Conservation (phyloP, 805 yeast genomes). For the Saccharomyces kudriavzevii region DNA sequence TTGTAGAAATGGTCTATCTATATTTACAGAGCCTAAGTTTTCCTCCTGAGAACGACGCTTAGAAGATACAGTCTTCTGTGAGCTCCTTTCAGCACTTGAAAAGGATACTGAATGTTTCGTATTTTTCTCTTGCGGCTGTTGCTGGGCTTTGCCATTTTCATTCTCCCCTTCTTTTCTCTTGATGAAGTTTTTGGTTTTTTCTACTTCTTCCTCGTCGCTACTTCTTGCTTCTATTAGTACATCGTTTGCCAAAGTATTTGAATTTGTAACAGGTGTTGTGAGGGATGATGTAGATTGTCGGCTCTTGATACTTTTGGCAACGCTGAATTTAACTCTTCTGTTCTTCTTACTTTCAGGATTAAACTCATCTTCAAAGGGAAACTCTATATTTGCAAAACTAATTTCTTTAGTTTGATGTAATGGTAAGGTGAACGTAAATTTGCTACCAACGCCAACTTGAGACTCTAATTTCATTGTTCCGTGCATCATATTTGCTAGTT, state of each 20-base stretch:
- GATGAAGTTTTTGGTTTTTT: conserved; percentile 1
- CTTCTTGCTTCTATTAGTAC: not conserved
- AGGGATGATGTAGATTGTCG: conserved; percentile 17
- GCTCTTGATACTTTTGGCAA: conserved; percentile 20
- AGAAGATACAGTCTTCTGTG: not conserved
- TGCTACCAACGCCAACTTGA: conserved; percentile 73
- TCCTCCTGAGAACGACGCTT: not conserved
- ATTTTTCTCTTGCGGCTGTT: not conserved
- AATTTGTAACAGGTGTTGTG: conserved; percentile 3
- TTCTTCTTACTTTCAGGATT: conserved; percentile 46
- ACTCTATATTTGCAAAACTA: conserved; percentile 26
- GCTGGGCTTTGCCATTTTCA: not conserved
- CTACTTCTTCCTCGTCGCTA: conserved; percentile 1
- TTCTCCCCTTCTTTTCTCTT: conserved; percentile 2
- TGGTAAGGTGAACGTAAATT: conserved; percentile 74
- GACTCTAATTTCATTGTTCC: conserved; percentile 75
- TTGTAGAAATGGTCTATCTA: conserved; percentile 30
- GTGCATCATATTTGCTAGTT: conserved; percentile 82
- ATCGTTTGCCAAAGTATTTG: not conserved
- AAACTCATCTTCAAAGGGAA: conserved; percentile 59
- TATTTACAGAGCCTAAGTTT: conserved; percentile 13
- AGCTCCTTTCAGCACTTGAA: not conserved
- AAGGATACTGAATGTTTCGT: not conserved
- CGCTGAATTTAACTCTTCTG: conserved; percentile 36
- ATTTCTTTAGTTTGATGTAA: conserved; percentile 44